Evolutionary conservation across 192 early-diverging fungal species (phyloP).

Genomic region (Rhizophagus prolifer): DNA sequence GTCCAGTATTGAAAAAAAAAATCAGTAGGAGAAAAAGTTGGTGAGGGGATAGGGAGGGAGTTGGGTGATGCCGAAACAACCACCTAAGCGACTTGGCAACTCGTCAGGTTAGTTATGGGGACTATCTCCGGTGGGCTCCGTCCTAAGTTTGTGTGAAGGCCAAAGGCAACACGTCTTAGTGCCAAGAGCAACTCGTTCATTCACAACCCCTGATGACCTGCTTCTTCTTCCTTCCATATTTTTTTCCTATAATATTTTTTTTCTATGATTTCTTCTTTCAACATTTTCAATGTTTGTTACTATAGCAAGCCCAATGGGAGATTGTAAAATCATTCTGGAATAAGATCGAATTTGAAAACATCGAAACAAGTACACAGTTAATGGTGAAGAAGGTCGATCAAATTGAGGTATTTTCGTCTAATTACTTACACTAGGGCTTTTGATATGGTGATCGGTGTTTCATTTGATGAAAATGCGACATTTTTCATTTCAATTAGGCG

Average conservation of each 20-base stretch:
- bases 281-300: not conserved
- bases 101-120: not conserved
- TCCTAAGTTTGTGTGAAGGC: conserved; percentile 18
- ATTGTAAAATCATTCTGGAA: no score
- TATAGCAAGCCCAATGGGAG: not conserved
- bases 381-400: not conserved
- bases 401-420: conserved; percentile 13
- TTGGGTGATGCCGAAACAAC: no score
- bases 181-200: conserved; percentile 14
- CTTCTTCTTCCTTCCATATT: not conserved
- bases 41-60: no score
- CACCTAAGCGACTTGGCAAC: no score
- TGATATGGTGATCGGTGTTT: not conserved
- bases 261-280: not conserved
- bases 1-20: no score
- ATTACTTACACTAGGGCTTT: not conserved
- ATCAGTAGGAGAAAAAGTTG: not conserved
- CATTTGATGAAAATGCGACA: not conserved
- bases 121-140: conserved; percentile 7
- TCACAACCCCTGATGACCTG: conserved; percentile 4
- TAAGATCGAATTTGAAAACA: no score
- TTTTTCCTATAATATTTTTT: not conserved
- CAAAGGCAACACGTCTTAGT: conserved; percentile 18
- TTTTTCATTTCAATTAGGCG: not conserved
- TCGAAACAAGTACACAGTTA: no score